Base-by-base conservation (phyloP, 208 protist species). In the Novymonas esmeraldas region DNA sequence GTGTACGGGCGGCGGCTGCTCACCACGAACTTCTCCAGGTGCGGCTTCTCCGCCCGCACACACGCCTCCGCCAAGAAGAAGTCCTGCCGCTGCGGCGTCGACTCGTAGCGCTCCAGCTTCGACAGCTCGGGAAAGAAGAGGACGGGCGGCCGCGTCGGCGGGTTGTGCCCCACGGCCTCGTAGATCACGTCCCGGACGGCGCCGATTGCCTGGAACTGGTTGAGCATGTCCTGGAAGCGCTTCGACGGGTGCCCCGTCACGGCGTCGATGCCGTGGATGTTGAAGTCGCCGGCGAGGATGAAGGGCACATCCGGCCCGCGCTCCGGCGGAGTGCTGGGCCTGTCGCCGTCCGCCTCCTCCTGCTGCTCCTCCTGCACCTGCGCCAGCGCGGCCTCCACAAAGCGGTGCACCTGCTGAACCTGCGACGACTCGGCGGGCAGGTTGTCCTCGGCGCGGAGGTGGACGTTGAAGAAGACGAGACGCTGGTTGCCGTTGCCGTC, bases 71-170 rank as follows among this genome's bases (percentile, higher is more conserved):
- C 79, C 63, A 96, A 77, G n/a, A 96, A 82, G 64, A 93, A 96
- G 55, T 96, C 92, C 57, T 96, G 89, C 33, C 92, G 75, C 65
- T 92, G 89, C 39, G 92, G 87, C 3, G 67, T 73, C 9, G 81
- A 59, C 50, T 82, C 81, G 55, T 82, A 71, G 16, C 73, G 75
- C 52, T 82, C 74, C 29, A 96, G 80, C 64, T 87, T 90, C n/a
- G 87, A 88, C 61, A 89, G 77, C n/a, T 86, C 79, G 20, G 82
- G 87, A 46, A 96, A 96, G 69, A 95, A 95, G 4, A 90, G 67
- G 44, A 83, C 88, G 0, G 89, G 64, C 18, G 92, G 88, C 0
- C 89, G 81, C 5, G 92, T 97, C 0, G 87, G 89, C 10, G 75
- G 76, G 64, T 93, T 83, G 51, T 64, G 56, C 0, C 85, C 85